Conservation (phyloP, 768 basidiomycete species). For the Panaeolus cyanescens region DNA sequence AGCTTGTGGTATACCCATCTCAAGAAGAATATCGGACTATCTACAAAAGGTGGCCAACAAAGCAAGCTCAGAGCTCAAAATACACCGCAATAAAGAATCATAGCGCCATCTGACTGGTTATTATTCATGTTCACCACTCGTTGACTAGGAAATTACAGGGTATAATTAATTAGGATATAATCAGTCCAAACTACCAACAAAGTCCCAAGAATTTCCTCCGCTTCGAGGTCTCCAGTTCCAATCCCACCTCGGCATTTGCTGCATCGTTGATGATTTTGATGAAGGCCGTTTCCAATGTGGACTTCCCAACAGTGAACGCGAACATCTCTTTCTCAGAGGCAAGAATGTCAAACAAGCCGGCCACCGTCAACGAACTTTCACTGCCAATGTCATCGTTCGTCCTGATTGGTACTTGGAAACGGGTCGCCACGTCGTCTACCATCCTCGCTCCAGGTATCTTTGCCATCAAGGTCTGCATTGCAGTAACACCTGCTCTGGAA, state of each 20-base stretch:
- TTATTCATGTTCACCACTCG: no score
- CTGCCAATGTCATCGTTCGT: conserved; percentile 12
- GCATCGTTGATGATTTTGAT: conserved; percentile 62
- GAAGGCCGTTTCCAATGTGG: conserved; percentile 72
- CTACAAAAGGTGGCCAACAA: not conserved
- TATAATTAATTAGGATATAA: no score
- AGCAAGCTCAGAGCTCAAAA: not conserved
- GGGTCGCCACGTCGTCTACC: conserved; percentile 64
- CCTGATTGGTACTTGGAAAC: conserved; percentile 59
- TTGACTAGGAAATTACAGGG: no score
- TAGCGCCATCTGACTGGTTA: no score
- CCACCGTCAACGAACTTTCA: not conserved
- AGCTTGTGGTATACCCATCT: not conserved
- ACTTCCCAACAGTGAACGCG: conserved; percentile 73
- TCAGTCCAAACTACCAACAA: no score
- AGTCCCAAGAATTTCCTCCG: not conserved
- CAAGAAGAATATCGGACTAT: not conserved
- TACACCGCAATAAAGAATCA: no score
- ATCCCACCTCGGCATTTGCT: not conserved
- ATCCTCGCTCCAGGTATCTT: conserved; percentile 53
- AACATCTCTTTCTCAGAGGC: conserved; percentile 52
- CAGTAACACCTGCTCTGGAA: conserved; percentile 43
- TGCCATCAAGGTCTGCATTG: conserved; percentile 52
- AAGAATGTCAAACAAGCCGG: conserved; percentile 46
- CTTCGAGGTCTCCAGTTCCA: not conserved